Base-by-base conservation (phyloP, 2,329 filamentous ascomycete genomes). In the Xylaria sp. region DNA sequence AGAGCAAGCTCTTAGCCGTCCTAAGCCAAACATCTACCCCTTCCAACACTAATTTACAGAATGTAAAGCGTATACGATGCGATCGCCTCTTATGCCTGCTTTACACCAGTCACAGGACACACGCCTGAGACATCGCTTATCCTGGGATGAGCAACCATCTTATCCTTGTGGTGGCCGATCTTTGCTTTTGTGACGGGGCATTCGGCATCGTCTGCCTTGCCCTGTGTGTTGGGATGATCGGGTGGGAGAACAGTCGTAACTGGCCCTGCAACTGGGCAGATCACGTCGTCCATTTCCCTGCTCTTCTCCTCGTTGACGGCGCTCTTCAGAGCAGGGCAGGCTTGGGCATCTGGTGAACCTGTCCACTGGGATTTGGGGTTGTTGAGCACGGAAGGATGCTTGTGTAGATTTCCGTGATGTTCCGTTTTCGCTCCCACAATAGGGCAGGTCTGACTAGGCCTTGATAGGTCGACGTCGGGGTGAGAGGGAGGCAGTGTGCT, bases 151-250 rank as follows among this genome's bases (percentile, higher is more conserved):
- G 71, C 73, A 13, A 73, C 58, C 21, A 83, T 74, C 71, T 80
- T 82, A 67, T 79, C 79, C 78, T 82, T 82, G 73, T 83, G 81
- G 65, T 83, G 81, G 3, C 80, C 81, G 4, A 82, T 78, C 67
- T 77, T 77, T 42, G 81, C 81, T 74, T 82, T 82, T 18, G 81
- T 83, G 63, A 83, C 79, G 9, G 81, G 81, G 69, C 81, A 83
- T 63, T 78, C 79, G 47, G 77, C 76, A 18, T 71, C 71, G 71
- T 78, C 76, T 54, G 68, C 54, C 32, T 72, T 71, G 63, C 68
- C 72, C 32, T 70, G 72, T 2, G 75, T 80, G 48, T 78, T 79
- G 0, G 81, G 81, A 68, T 83, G 81, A 68, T 82, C 74, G 10
- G 81, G 81, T 2, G 81, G 81, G 21, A 83, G 79, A 44, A 82